These are phyloP conservation scores for Fusarium haematococcum DNA, from an alignment of 2,329 filamentous ascomycete species.

Conservation along the genomic window DNA sequence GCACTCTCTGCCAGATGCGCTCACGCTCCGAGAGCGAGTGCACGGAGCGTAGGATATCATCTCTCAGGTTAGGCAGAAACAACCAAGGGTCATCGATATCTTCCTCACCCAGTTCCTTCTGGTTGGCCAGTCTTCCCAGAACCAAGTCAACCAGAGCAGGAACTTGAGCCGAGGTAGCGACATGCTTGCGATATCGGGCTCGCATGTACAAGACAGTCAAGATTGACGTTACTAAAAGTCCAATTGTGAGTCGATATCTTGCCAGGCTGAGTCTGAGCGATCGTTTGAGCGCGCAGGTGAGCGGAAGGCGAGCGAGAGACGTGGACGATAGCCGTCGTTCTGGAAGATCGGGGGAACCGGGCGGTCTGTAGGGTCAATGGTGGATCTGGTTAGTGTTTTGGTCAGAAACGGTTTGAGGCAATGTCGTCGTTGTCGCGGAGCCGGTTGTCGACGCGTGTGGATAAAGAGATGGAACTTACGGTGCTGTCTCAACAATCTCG, in stretches of 20 bases:
- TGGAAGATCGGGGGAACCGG: constrained; percentile 71
- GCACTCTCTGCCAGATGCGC: constrained; percentile 85
- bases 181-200: constrained; percentile 70
- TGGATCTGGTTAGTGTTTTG: constrained; percentile 86
- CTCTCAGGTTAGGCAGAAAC: constrained; percentile 87
- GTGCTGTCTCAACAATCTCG: constrained; percentile 56
- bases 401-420: constrained; percentile 61
- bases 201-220: constrained; percentile 71
- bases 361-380: constrained; percentile 78
- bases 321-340: constrained; percentile 78
- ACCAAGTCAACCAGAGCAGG: constrained; percentile 87
- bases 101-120: constrained; percentile 83
- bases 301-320: constrained; percentile 91
- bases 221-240: constrained; percentile 67
- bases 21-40: constrained; percentile 82
- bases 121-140: constrained; percentile 82
- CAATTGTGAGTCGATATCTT: constrained; percentile 88
- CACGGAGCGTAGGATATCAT: constrained; percentile 87
- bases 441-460: constrained; percentile 9
- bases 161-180: constrained; percentile 77
- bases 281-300: constrained; percentile 84
- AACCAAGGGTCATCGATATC: constrained; percentile 80
- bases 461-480: constrained; percentile 62
- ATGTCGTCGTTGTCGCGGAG: constrained; percentile 38
- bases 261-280: constrained; percentile 84